A percentile compares a stretch with the other conserved stretches of the same genome.
These are phyloP conservation scores for Tricholoma saponaceum DNA, from an alignment of 768 basidiomycete genomes.

Conservation along the genomic window DNA sequence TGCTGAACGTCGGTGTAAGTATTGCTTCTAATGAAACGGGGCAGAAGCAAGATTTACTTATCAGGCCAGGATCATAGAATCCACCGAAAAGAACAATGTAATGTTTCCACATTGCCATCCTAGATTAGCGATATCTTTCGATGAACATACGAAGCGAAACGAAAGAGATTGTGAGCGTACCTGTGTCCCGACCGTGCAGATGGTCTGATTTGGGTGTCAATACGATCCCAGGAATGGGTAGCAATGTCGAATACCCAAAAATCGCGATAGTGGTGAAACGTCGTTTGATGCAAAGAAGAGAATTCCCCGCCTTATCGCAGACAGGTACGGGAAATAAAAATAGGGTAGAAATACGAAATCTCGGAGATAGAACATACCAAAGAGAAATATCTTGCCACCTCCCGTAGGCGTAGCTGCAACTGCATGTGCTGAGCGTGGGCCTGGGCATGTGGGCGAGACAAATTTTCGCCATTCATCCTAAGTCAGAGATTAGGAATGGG, in stretches of 20 bases:
- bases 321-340: background rate
- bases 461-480: slow-evolving; percentile 90
- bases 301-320: slow-evolving; percentile 69
- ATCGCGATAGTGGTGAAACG: slow-evolving; percentile 86
- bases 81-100: slow-evolving; percentile 85
- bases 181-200: slow-evolving; percentile 82
- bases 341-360: background rate
- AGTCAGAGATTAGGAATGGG: background rate
- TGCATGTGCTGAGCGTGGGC: slow-evolving; percentile 85
- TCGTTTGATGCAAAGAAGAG: slow-evolving; percentile 76
- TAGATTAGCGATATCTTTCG: slow-evolving; percentile 19
- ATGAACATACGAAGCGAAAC: background rate
- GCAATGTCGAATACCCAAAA: slow-evolving; percentile 85
- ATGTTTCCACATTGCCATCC: slow-evolving; percentile 91
- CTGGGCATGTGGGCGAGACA: slow-evolving; percentile 79
- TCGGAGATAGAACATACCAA: slow-evolving; percentile 41
- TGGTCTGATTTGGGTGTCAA: slow-evolving; percentile 81
- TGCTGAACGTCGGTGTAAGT: slow-evolving; percentile 35
- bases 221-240: slow-evolving; percentile 81
- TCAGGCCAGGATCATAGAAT: slow-evolving; percentile 83
- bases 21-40: background rate
- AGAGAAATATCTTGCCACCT: slow-evolving; percentile 86
- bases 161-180: slow-evolving; percentile 29
- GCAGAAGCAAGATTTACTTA: slow-evolving; percentile 43
- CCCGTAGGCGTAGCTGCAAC: slow-evolving; percentile 67